These are phyloP conservation scores for Phlebiopsis gigantea DNA, from an alignment of 768 basidiomycete species.

Conservation along the genomic window DNA sequence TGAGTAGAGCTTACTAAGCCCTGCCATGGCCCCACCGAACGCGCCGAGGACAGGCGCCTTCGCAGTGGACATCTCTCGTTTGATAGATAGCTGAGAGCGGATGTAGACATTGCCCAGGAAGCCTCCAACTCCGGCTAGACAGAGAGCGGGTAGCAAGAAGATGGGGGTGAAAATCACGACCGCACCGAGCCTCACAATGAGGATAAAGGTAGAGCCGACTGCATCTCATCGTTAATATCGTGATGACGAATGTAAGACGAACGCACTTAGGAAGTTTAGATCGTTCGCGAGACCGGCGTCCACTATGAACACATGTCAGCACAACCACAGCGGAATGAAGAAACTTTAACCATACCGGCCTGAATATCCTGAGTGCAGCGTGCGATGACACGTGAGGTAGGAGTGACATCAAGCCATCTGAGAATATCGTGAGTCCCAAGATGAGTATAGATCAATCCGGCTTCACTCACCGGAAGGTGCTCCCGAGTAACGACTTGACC, in stretches of 20 bases:
- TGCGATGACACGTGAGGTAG: slow-evolving; percentile 28
- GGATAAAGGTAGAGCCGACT: slow-evolving; percentile 13
- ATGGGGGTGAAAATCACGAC: slow-evolving; percentile 31
- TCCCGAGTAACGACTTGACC: slow-evolving; percentile 47
- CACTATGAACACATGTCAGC: neutral
- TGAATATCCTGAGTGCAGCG: slow-evolving; percentile 29
- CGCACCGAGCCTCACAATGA: slow-evolving; percentile 28
- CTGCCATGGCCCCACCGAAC: slow-evolving; percentile 54
- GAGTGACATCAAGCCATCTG: slow-evolving; percentile 33
- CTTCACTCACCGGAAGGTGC: slow-evolving; percentile 56
- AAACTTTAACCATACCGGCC: slow-evolving; percentile 15
- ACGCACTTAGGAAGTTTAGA: neutral
- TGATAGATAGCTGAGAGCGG: slow-evolving; percentile 45
- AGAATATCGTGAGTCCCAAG: neutral
- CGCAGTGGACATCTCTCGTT: slow-evolving; percentile 44
- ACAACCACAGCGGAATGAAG: neutral
- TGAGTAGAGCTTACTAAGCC: slow-evolving; percentile 30
- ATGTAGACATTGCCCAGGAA: slow-evolving; percentile 42
- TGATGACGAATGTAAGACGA: neutral
- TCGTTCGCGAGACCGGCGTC: neutral
- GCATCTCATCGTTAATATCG: neutral
- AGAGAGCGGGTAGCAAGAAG: slow-evolving; percentile 32
- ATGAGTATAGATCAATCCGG: too few species aligned
- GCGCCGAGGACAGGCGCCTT: slow-evolving; percentile 40
- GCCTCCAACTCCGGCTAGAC: slow-evolving; percentile 30